These are phyloP conservation scores for Citrus inodora DNA, from an alignment of 345 rosid species.

Conservation along the genomic window DNA sequence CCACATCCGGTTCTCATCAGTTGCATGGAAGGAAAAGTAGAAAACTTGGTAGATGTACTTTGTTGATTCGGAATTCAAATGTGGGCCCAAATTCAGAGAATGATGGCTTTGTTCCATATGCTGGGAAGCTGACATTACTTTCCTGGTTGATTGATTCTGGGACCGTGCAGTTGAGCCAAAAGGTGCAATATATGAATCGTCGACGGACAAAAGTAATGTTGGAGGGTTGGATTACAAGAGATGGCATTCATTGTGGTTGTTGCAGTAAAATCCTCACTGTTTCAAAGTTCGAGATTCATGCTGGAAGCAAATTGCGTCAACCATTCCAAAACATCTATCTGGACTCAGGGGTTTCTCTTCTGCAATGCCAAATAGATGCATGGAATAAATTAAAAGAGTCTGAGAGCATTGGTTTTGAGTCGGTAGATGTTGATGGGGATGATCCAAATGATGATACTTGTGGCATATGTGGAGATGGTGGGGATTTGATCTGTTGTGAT, in stretches of 20 bases:
- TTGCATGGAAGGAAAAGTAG: constrained; percentile 67
- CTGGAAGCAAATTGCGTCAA: constrained; percentile 79
- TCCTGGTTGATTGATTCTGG: constrained; percentile 91
- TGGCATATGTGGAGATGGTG: constrained; percentile 98
- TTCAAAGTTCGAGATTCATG: constrained; percentile 83
- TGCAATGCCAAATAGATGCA: constrained; percentile 83
- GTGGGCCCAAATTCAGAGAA: constrained; percentile 47
- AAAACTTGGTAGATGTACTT: constrained; percentile 75
- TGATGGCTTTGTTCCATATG: constrained; percentile 68
- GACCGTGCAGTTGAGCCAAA: constrained; percentile 58
- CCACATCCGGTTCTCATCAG: constrained; percentile 39
- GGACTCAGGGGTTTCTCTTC: constrained; percentile 79
- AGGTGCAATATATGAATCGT: constrained; percentile 72
- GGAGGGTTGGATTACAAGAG: constrained; percentile 77
- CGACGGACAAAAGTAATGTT: constrained; percentile 50
- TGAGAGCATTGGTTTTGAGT: constrained; percentile 45
- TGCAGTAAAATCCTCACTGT: constrained; percentile 70
- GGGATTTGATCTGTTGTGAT: constrained; percentile 94
- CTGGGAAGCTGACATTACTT: constrained; percentile 77
- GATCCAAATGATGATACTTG: constrained; percentile 99
- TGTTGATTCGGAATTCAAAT: constrained; percentile 74
- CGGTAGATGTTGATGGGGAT: constrained; percentile 61
- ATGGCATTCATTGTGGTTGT: constrained; percentile 92
- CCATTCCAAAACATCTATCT: constrained; percentile 77
- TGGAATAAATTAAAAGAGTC: constrained; percentile 74